Evolutionary conservation across 176 grass and related monocot species (phyloP).

Genomic region (Ananas comosus): DNA sequence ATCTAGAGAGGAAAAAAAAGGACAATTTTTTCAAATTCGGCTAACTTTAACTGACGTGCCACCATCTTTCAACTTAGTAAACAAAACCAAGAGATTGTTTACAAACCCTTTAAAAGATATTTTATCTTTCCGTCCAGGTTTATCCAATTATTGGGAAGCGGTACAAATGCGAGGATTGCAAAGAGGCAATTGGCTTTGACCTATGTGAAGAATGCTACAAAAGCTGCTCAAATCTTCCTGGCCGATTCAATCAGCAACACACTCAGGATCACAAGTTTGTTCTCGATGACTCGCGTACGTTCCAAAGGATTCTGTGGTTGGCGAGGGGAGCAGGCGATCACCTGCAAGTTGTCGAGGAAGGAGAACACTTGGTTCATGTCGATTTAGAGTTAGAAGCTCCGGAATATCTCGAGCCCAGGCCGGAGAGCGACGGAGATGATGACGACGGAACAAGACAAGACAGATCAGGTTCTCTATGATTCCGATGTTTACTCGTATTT

Average conservation of each 20-base stretch:
- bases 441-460: conserved; percentile 17
- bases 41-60: too few relatives aligned
- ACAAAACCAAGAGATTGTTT: neutral
- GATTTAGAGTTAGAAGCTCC: neutral
- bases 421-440: conserved; percentile 13
- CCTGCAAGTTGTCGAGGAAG: conserved; percentile 4
- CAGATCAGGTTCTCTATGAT: neutral
- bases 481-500: neutral
- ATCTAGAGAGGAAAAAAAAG: too few relatives aligned
- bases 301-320: neutral
- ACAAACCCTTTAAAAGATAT: neutral
- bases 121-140: conserved; percentile 27
- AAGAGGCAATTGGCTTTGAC: conserved; percentile 55
- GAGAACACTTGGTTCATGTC: neutral
- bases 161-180: conserved; percentile 79
- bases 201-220: conserved; percentile 68
- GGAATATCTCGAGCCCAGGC: neutral
- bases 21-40: too few relatives aligned
- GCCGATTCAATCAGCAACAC: conserved; percentile 89
- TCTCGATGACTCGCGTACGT: conserved; percentile 19
- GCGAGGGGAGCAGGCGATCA: conserved; percentile 3
- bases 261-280: conserved; percentile 78
- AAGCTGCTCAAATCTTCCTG: conserved; percentile 50
- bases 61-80: too few relatives aligned
- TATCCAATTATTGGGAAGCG: conserved; percentile 71